Evolutionary conservation across 2,329 filamentous ascomycete genomes (phyloP).

Genomic region (Arachnomyces sp.): DNA sequence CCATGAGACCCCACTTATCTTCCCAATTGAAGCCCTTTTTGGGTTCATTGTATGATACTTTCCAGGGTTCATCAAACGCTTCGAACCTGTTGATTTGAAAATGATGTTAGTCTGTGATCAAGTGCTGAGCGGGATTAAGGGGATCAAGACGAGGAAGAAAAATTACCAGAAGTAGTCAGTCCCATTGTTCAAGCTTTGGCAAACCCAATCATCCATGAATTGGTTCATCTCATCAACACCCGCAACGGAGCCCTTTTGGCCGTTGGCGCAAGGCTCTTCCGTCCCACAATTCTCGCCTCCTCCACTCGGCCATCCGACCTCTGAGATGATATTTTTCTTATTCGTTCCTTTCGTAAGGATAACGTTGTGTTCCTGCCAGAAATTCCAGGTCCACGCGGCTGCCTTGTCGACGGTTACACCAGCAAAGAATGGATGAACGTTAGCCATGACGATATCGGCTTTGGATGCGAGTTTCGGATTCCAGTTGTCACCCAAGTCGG

Average conservation of each 20-base stretch:
- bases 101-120: slow-evolving; percentile 12
- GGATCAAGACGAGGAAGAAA: background rate
- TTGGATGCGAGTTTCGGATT: slow-evolving; percentile 57
- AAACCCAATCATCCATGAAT: slow-evolving; percentile 84
- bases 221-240: slow-evolving; percentile 72
- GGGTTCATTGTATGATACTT: slow-evolving; percentile 61
- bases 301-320: slow-evolving; percentile 82
- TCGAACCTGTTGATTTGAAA: slow-evolving; percentile 56
- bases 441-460: slow-evolving; percentile 89
- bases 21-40: slow-evolving; percentile 65
- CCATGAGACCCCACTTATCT: slow-evolving; percentile 91
- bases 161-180: slow-evolving; percentile 85
- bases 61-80: slow-evolving; percentile 96
- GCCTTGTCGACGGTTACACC: slow-evolving; percentile 63
- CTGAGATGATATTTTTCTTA: slow-evolving; percentile 74
- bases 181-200: slow-evolving; percentile 66
- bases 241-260: slow-evolving; percentile 61
- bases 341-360: slow-evolving; percentile 51
- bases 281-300: slow-evolving; percentile 73
- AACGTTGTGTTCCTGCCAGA: slow-evolving; percentile 68
- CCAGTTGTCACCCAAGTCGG: slow-evolving; percentile 87
- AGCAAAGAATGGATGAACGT: slow-evolving; percentile 93
- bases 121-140: no score
- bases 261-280: slow-evolving; percentile 48
- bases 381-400: slow-evolving; percentile 71